Conservation (phyloP, 2,329 filamentous ascomycete species). For the Proliferodiscus dingleyae region DNA sequence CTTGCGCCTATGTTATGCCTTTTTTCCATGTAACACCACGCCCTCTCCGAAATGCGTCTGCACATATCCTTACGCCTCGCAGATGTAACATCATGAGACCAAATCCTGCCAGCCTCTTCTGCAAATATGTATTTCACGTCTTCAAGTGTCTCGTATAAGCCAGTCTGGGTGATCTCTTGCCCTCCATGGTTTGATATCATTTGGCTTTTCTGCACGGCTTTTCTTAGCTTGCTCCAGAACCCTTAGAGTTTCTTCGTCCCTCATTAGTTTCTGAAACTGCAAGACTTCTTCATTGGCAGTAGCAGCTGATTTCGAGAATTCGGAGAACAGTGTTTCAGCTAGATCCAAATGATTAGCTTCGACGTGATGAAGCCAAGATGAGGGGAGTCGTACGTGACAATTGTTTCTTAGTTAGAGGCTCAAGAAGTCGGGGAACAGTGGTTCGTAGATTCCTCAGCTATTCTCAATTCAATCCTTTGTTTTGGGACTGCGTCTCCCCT, state of each 20-base stretch:
- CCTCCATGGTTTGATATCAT: constrained; percentile 55
- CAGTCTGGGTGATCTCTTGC: constrained; percentile 56
- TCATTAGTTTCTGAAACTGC: constrained; percentile 33
- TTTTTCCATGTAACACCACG: too few species aligned
- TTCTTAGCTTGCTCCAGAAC: constrained; percentile 48
- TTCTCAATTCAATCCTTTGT: neutral
- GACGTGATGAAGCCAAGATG: neutral
- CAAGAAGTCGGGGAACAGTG: constrained; percentile 46
- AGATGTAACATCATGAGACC: neutral
- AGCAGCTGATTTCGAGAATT: constrained; percentile 44
- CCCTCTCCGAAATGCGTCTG: too few species aligned
- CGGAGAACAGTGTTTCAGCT: constrained; percentile 47
- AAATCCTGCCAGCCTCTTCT: neutral
- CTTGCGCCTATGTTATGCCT: too few species aligned
- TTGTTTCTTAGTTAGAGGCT: constrained; percentile 46
- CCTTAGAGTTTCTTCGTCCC: constrained; percentile 30
- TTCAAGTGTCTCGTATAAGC: constrained; percentile 34
- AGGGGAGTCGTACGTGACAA: constrained; percentile 42
- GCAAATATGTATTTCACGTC: neutral
- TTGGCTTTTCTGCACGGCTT: constrained; percentile 50
- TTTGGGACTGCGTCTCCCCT: neutral
- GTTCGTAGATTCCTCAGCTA: constrained; percentile 45
- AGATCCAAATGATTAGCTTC: constrained; percentile 5
- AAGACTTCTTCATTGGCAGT: constrained; percentile 47
- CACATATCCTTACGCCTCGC: too few species aligned